phyloP scores from a whole-genome alignment of 352 stramenopile genomes.

The Phytophthora crassamura region DNA sequence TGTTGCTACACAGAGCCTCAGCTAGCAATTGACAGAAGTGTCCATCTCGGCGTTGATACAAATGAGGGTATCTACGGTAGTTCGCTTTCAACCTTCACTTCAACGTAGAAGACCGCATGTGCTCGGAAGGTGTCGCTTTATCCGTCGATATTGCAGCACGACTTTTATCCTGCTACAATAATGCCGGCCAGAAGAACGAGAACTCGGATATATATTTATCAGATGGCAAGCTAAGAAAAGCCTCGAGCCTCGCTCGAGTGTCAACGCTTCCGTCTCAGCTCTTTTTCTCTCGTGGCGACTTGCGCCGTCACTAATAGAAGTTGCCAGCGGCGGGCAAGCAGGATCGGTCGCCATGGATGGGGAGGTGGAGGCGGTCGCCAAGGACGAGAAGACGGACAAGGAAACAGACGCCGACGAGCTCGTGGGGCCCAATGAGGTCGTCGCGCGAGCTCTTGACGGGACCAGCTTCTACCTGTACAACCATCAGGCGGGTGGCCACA shows the following conservation, averaged over 20 bases:
- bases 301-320: slow-evolving; percentile 15
- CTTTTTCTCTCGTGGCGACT: not conserved
- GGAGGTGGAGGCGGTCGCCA: slow-evolving; percentile 2
- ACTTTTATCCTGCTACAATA: no score
- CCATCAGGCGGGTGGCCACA: slow-evolving; percentile 84
- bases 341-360: slow-evolving; percentile 14
- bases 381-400: slow-evolving; percentile 5
- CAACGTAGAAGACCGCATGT: no score
- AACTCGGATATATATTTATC: not conserved
- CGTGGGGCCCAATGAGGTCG: slow-evolving; percentile 57
- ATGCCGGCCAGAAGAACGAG: not conserved
- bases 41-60: no score
- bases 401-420: slow-evolving; percentile 23
- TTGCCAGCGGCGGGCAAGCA: not conserved
- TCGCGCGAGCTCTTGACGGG: slow-evolving; percentile 69
- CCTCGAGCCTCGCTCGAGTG: no score
- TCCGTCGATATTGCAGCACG: not conserved
- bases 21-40: no score
- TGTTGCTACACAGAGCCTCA: no score
- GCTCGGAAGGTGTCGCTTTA: no score
- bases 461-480: slow-evolving; percentile 83
- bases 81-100: no score
- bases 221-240: slow-evolving; percentile 14
- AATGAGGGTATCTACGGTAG: no score
- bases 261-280: slow-evolving; percentile 7